phyloP scores from a whole-genome alignment of 2,329 filamentous ascomycete genomes.

The Pestalotiopsis sp. region DNA sequence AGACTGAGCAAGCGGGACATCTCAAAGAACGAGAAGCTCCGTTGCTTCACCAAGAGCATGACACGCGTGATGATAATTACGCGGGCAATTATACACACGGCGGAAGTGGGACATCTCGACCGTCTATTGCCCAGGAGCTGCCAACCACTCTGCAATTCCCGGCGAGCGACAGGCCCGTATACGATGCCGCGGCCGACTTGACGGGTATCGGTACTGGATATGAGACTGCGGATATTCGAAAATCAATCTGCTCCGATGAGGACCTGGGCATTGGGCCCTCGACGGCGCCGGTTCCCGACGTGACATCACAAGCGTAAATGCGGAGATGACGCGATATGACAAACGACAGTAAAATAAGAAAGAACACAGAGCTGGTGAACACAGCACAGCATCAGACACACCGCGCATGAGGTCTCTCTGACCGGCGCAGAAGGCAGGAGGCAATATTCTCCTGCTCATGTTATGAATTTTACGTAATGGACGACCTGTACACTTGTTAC shows the following conservation, averaged over 20 bases:
- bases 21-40: background rate
- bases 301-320: slow-evolving; percentile 20
- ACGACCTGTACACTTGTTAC: background rate
- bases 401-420: background rate
- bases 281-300: slow-evolving; percentile 17
- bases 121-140: background rate
- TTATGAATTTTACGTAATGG: background rate
- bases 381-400: background rate
- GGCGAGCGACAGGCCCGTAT: background rate
- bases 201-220: slow-evolving; percentile 21
- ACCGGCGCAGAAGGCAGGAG: background rate
- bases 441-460: background rate
- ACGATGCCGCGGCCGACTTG: slow-evolving; percentile 13
- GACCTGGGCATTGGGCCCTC: slow-evolving; percentile 18
- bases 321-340: background rate
- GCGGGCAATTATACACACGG: background rate
- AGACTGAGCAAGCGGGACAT: background rate
- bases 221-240: slow-evolving; percentile 18
- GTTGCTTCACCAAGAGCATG: background rate
- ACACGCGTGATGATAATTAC: background rate
- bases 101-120: background rate
- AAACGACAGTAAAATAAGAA: background rate
- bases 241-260: slow-evolving; percentile 22
- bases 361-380: background rate
- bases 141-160: background rate